phyloP scores from a whole-genome alignment of 179 eudicot genomes.

The Carnegiea gigantea region DNA sequence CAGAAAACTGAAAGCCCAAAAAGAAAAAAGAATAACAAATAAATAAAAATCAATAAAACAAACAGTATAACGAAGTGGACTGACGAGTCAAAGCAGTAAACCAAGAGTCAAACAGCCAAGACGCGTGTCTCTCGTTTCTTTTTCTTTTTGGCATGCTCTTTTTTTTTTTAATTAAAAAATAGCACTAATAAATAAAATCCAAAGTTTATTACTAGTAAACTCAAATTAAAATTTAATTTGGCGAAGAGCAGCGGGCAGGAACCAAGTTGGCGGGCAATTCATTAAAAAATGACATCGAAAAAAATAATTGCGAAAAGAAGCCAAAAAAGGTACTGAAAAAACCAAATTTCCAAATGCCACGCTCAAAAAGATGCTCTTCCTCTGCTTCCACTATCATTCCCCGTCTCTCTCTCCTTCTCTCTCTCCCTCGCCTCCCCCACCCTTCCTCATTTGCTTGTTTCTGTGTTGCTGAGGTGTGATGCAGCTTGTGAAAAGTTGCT shows the following conservation, averaged over 20 bases:
- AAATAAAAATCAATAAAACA: background rate
- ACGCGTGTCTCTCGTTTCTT: background rate
- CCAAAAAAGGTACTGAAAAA: background rate
- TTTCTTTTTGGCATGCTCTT: background rate
- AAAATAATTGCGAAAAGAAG: constrained; percentile 1
- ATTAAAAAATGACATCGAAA: background rate
- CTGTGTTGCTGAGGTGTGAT: background rate
- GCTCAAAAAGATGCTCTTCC: constrained; percentile 31
- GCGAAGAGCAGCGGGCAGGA: background rate
- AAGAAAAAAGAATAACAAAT: no score
- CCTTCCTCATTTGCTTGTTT: background rate
- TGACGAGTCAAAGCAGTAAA: background rate
- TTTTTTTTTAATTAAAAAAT: background rate
- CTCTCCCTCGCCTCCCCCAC: constrained; percentile 6
- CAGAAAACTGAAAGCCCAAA: background rate
- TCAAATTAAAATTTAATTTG: background rate
- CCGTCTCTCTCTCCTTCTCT: constrained; percentile 18
- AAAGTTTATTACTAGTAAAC: background rate
- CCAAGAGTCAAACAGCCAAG: background rate
- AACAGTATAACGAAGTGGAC: background rate
- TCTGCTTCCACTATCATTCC: constrained; percentile 11
- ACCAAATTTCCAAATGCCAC: constrained; percentile 28
- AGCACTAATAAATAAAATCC: background rate
- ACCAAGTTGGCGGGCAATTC: constrained; percentile 27
- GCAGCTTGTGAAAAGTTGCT: constrained; percentile 14